Conservation (phyloP, 176 grass and related monocot species). For the Areca catechu region DNA sequence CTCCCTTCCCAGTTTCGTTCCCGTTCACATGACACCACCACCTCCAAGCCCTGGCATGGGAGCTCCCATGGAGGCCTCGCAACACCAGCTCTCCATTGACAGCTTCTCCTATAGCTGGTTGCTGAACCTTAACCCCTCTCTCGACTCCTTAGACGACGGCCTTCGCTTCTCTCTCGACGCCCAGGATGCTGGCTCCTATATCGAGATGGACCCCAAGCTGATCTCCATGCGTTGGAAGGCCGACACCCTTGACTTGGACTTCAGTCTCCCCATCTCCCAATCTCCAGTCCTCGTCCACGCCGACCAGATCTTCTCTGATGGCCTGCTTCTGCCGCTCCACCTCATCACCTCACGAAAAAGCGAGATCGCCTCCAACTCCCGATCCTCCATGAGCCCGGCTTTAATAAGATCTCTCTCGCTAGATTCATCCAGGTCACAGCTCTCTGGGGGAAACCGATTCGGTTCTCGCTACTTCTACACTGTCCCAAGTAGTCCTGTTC, state of each 20-base stretch:
- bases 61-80: constrained; percentile 21
- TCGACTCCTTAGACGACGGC: not conserved
- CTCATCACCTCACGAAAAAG: not conserved
- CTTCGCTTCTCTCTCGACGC: not conserved
- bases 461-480: not conserved
- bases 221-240: not conserved
- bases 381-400: not conserved
- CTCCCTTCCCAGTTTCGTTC: no score
- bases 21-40: no score
- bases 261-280: constrained; percentile 1
- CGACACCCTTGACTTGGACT: constrained; percentile 17
- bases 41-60: no score
- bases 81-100: constrained; percentile 17
- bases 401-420: constrained; percentile 8
- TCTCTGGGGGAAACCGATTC: constrained; percentile 18
- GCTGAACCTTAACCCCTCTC: constrained; percentile 8
- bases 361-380: not conserved
- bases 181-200: constrained; percentile 1
- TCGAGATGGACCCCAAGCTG: constrained; percentile 1
- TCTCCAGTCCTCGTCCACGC: constrained; percentile 20
- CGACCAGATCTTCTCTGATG: constrained; percentile 40
- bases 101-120: constrained; percentile 52
- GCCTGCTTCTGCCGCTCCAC: constrained; percentile 35
- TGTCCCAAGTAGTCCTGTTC: not conserved
- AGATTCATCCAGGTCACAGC: constrained; percentile 19